Evolutionary conservation across 129 eudicot species (phyloP), one percentile per base, ranked within the genome.

Genomic region (Deinandra increscens): DNA sequence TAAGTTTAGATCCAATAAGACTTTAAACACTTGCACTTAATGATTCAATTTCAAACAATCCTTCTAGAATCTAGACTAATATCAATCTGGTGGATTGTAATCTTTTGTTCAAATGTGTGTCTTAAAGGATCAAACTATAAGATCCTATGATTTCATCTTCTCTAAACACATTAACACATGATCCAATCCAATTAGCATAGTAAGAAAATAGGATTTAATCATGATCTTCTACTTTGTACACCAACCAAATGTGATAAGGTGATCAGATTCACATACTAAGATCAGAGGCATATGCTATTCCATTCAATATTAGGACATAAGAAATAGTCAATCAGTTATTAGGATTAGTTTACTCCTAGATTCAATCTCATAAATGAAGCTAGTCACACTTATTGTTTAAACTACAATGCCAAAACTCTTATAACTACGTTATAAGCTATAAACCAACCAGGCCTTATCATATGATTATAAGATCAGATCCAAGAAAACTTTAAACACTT

Each of bases 341-440:
- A 59, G 33, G 44, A 70, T 49, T 51, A 42, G 20, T 20, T 20
- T 72, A 72, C 45, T 60, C 69, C 68, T 17, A 33, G 61, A 60
- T 60, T 61, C 37, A 61, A 72, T 44, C 61, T 60, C 61, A 61
- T 36, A 31, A 45, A 18, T 60, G 49, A n/a, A 45, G 33, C 69
- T 19, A 34, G 9, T 12, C 49, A 49, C n/a, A 23, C 46, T 33
- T 51, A 22, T 19, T 8, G n/a, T 49, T 68, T 12, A 68, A 68
- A 49, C 73, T 54, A 48, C 19, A 72, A 50, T n/a, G n/a, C 13
- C 41, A 15, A 41, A 22, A 20, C 5, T 60, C 56, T 29, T 59
- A 10, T 23, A 46, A 14, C 31, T 17, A 72, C 3, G 7, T 9
- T 38, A 20, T 5, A 12, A 12, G 22, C 26, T 13, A 51, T 33